These are phyloP conservation scores for Colletotrichum plurivorum DNA, from an alignment of 2,329 filamentous ascomycete species.

Conservation along the genomic window DNA sequence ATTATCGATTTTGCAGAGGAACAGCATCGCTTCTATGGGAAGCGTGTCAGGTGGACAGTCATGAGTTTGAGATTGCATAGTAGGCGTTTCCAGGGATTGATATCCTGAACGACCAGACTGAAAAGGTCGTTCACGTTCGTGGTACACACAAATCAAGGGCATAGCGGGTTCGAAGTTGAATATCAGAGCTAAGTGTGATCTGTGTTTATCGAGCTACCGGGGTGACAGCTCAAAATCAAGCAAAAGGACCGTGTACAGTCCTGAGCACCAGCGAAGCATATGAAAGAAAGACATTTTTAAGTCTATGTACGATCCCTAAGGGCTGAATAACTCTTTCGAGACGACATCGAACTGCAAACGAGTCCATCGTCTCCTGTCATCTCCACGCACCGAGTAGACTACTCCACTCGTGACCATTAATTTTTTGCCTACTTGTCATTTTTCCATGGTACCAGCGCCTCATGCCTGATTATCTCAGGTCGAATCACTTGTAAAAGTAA, in stretches of 20 bases:
- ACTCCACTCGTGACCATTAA: constrained; percentile 21
- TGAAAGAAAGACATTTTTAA: neutral
- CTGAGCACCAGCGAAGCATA: neutral
- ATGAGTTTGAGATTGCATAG: too few relatives aligned
- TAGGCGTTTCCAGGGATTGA: too few relatives aligned
- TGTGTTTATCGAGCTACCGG: too few relatives aligned
- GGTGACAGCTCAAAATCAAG: too few relatives aligned
- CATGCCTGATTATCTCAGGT: constrained; percentile 26
- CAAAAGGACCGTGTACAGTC: too few relatives aligned
- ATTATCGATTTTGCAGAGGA: neutral
- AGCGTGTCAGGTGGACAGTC: too few relatives aligned
- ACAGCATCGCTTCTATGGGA: neutral
- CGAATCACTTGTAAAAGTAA: constrained; percentile 40
- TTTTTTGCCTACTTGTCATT: constrained; percentile 39
- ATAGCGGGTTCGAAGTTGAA: too few relatives aligned
- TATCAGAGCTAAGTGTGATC: too few relatives aligned
- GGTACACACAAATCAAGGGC: too few relatives aligned
- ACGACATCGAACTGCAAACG: constrained; percentile 3
- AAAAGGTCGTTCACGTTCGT: too few relatives aligned
- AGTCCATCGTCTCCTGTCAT: constrained; percentile 13
- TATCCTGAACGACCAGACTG: too few relatives aligned
- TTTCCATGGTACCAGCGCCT: constrained; percentile 35
- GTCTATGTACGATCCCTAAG: constrained; percentile 18
- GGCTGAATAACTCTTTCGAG: constrained; percentile 25
- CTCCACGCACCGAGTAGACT: constrained; percentile 3